A percentile compares a stretch with the other conserved stretches of the same genome.
Evolutionary conservation across 169 alveolate species (phyloP).

Genomic region (Eimeria falciformis): DNA sequence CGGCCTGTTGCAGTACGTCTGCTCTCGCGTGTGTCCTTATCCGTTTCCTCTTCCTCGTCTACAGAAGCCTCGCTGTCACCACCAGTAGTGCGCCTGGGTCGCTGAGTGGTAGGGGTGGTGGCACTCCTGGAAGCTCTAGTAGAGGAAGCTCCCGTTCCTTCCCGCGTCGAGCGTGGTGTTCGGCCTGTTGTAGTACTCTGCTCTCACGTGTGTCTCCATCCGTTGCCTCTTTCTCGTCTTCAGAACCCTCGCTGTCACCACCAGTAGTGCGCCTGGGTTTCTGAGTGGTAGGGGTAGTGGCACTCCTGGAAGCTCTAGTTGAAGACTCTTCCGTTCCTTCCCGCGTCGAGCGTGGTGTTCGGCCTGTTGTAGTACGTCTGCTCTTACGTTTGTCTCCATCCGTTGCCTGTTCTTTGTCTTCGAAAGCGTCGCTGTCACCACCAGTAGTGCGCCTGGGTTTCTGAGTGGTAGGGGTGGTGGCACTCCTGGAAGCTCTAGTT

Average conservation of each 20-base stretch:
- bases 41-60: neutral
- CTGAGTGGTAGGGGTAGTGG: neutral
- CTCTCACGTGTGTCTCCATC: neutral
- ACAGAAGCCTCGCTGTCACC: neutral
- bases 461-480: neutral
- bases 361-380: neutral
- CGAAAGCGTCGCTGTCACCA: neutral
- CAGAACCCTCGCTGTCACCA: neutral
- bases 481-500: neutral
- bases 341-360: neutral
- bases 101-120: constrained; percentile 9
- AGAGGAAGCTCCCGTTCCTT: neutral
- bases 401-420: neutral
- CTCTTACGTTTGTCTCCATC: too few species aligned
- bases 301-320: neutral
- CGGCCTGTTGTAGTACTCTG: neutral
- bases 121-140: neutral
- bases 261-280: neutral
- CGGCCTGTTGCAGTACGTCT: neutral
- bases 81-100: neutral
- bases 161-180: neutral
- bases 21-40: neutral
- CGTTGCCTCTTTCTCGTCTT: neutral
- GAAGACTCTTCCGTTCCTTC: neutral
- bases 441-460: neutral